Conservation (phyloP, 768 basidiomycete species). For the Agrocybe praecox region DNA sequence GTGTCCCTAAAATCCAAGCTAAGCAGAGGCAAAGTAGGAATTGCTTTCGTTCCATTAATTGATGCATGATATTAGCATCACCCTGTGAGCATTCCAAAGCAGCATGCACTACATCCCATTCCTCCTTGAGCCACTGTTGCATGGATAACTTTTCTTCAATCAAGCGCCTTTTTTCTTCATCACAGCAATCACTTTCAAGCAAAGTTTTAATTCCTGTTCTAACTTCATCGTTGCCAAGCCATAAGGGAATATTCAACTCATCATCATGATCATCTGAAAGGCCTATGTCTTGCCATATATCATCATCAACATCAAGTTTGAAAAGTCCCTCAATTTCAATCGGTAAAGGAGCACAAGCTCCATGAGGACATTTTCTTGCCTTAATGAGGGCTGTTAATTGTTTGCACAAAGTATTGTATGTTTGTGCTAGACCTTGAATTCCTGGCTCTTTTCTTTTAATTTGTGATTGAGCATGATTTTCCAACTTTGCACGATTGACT, state of each 20-base stretch:
- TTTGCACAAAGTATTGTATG: constrained; percentile 30
- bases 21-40: background rate
- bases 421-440: constrained; percentile 21
- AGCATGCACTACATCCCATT: background rate
- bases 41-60: background rate
- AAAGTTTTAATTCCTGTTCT: constrained; percentile 29
- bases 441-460: constrained; percentile 27
- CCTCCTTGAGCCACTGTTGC: background rate
- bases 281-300: constrained; percentile 35
- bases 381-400: constrained; percentile 21
- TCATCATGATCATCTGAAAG: constrained; percentile 21
- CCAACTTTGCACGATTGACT: constrained; percentile 24
- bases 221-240: constrained; percentile 29
- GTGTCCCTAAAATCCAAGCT: background rate
- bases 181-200: constrained; percentile 25
- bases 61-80: background rate
- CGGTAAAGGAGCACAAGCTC: constrained; percentile 20
- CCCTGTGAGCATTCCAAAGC: background rate
- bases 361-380: constrained; percentile 18
- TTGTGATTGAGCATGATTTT: constrained; percentile 25
- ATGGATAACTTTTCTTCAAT: background rate
- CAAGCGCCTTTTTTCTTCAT: constrained; percentile 22
- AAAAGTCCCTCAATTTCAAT: constrained; percentile 26
- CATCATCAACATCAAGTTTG: constrained; percentile 35
- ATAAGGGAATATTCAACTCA: constrained; percentile 12